phyloP scores from a whole-genome alignment of 257 asterid genomes.

The Datura wrightii region DNA sequence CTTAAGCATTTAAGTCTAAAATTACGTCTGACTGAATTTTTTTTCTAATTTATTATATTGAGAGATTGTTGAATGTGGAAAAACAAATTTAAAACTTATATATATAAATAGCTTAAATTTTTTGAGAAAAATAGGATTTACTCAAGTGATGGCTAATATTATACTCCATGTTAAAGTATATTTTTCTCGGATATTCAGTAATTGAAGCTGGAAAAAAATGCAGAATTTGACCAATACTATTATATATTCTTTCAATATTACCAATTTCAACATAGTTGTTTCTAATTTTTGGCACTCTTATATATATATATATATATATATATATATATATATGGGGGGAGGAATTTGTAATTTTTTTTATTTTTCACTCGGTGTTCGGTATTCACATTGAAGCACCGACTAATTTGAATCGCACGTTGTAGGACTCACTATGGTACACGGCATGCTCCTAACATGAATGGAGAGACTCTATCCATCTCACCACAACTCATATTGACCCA shows the following conservation, averaged over 20 bases:
- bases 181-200: neutral
- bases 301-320: neutral
- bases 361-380: too few species aligned
- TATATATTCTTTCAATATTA: neutral
- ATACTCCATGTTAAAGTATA: neutral
- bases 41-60: neutral
- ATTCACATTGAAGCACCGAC: too few species aligned
- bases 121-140: neutral
- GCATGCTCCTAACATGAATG: too few species aligned
- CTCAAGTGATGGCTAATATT: constrained; percentile 9
- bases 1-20: constrained; percentile 2
- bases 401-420: too few species aligned
- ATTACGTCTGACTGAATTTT: neutral
- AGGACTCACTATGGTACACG: too few species aligned
- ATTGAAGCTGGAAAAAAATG: neutral
- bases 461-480: too few species aligned
- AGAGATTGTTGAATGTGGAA: neutral
- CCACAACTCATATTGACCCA: too few species aligned
- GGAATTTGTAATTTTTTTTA: too few species aligned
- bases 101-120: neutral
- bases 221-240: neutral
- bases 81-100: neutral
- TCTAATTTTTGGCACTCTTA: neutral
- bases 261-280: neutral
- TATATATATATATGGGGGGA: too few species aligned